phyloP scores from a whole-genome alignment of 306 rosid species.

The Glycine soja region DNA sequence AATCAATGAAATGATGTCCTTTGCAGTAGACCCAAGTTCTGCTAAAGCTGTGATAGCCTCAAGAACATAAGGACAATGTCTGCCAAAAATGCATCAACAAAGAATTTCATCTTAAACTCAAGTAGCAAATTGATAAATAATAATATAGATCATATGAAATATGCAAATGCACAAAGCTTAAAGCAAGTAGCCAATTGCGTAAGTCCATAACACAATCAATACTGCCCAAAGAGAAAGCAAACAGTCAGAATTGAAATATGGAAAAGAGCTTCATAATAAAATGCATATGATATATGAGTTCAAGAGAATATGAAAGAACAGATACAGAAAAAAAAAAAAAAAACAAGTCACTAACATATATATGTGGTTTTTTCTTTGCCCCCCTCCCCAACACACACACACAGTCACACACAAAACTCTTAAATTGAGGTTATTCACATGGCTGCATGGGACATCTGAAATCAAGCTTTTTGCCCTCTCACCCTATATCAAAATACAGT shows the following conservation, averaged over 20 bases:
- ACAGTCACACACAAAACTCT: not conserved
- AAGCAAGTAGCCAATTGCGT: constrained; percentile 1
- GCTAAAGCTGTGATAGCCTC: constrained; percentile 92
- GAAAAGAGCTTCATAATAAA: no score
- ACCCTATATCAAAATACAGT: constrained; percentile 17
- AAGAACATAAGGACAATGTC: constrained; percentile 84
- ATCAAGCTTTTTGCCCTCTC: not conserved
- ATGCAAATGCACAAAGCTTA: constrained; percentile 19
- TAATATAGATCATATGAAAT: constrained; percentile 26
- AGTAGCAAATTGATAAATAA: not conserved
- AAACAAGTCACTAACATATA: no score
- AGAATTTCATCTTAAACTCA: constrained; percentile 21
- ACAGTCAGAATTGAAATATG: not conserved
- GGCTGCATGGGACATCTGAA: constrained; percentile 19
- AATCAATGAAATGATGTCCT: constrained; percentile 86
- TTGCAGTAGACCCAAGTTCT: constrained; percentile 79
- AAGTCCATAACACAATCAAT: constrained; percentile 33
- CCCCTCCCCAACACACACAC: not conserved
- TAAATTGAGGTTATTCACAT: not conserved
- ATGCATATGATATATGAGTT: no score
- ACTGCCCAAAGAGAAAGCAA: constrained; percentile 29
- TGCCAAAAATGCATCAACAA: constrained; percentile 51
- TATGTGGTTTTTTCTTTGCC: no score
- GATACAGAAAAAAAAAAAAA: not conserved
- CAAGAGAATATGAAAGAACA: constrained; percentile 12